A percentile compares a stretch with the other conserved stretches of the same genome.
These are phyloP conservation scores for Metarhizium robertsii DNA, from an alignment of 2,329 filamentous ascomycete genomes.

Conservation along the genomic window DNA sequence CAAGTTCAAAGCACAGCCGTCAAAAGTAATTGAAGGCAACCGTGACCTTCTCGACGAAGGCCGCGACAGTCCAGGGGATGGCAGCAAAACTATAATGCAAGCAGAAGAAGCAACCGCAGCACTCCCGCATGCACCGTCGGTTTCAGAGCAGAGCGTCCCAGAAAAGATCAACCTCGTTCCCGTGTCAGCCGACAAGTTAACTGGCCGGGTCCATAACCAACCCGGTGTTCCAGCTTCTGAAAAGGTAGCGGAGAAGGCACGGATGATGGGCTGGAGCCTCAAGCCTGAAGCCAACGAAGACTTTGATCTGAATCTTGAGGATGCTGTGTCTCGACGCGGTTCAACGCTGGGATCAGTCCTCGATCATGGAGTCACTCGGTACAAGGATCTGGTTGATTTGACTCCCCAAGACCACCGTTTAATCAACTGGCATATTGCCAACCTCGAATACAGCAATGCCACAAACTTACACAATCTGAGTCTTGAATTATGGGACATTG, in stretches of 20 bases:
- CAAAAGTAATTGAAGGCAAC: constrained; percentile 72
- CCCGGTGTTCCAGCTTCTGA: constrained; percentile 58
- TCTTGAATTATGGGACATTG: constrained; percentile 89
- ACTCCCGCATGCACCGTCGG: constrained; percentile 42
- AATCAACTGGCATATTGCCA: constrained; percentile 97
- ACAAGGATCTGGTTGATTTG: constrained; percentile 72
- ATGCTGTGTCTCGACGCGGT: constrained; percentile 50
- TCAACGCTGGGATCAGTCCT: constrained; percentile 86
- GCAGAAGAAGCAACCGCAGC: constrained; percentile 61
- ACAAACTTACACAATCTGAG: constrained; percentile 80
- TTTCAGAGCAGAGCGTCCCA: constrained; percentile 45
- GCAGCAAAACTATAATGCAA: constrained; percentile 58
- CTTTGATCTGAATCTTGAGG: constrained; percentile 62
- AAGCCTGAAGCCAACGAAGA: constrained; percentile 52
- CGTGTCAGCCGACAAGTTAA: constrained; percentile 58
- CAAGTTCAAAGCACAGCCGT: constrained; percentile 65
- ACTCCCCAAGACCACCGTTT: constrained; percentile 80
- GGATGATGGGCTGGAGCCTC: constrained; percentile 73
- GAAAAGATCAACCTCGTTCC: constrained; percentile 49
- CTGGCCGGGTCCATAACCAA: constrained; percentile 63
- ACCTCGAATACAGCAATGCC: constrained; percentile 95
- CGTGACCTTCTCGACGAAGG: constrained; percentile 73
- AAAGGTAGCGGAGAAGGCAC: constrained; percentile 68
- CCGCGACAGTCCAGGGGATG: constrained; percentile 64
- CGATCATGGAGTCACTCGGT: constrained; percentile 84